Conservation (phyloP, 2,329 filamentous ascomycete species). For the Pyrenophora tritici-repentis region DNA sequence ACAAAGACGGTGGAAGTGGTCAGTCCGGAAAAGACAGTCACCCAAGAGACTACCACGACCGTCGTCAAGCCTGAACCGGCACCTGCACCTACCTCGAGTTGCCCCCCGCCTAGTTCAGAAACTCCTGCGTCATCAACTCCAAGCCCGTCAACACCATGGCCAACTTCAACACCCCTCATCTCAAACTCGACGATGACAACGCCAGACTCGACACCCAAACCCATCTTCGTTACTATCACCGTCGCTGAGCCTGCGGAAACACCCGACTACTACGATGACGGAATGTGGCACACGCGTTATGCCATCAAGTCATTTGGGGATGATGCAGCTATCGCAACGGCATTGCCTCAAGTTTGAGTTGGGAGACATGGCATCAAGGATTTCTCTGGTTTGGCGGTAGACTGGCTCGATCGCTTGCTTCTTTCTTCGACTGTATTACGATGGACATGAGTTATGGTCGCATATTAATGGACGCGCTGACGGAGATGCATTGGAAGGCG, state of each 20-base stretch:
- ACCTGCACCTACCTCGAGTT: slow-evolving; percentile 18
- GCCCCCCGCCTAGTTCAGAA: slow-evolving; percentile 17
- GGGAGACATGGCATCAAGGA: too few relatives aligned
- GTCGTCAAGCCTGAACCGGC: slow-evolving; percentile 16
- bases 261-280: slow-evolving; percentile 51
- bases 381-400: slow-evolving; percentile 1
- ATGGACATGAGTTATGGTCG: slow-evolving; percentile 14
- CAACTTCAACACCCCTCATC: slow-evolving; percentile 16
- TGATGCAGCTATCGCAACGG: slow-evolving; percentile 11
- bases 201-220: slow-evolving; percentile 24
- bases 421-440: slow-evolving; percentile 8
- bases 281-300: slow-evolving; percentile 54
- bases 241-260: slow-evolving; percentile 32
- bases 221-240: slow-evolving; percentile 39
- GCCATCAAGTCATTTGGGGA: slow-evolving; percentile 41
- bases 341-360: not conserved
- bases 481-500: slow-evolving; percentile 21
- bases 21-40: slow-evolving; percentile 28
- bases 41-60: slow-evolving; percentile 31
- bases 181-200: slow-evolving; percentile 15
- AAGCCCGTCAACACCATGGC: slow-evolving; percentile 15
- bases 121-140: slow-evolving; percentile 4
- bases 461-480: slow-evolving; percentile 3
- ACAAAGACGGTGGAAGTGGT: slow-evolving; percentile 37
- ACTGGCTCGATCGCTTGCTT: slow-evolving; percentile 8